phyloP scores from a whole-genome alignment of 176 grass and related monocot genomes.

The Rhynchospora breviuscula region DNA sequence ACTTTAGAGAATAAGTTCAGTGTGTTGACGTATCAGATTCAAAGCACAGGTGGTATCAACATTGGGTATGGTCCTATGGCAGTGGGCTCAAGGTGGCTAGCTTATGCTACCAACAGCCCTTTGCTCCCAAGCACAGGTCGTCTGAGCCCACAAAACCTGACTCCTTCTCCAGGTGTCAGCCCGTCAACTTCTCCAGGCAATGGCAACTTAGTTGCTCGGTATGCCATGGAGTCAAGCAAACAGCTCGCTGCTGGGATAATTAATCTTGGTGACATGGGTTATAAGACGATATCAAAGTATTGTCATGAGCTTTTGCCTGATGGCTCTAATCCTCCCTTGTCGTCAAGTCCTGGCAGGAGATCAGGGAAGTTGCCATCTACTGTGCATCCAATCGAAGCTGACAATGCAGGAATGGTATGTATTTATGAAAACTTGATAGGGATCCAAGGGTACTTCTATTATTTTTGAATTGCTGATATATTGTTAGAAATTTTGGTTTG shows the following conservation, averaged over 20 bases:
- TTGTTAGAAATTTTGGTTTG: slow-evolving; percentile 24
- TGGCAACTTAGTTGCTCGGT: slow-evolving; percentile 95
- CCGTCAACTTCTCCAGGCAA: slow-evolving; percentile 93
- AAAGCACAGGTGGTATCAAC: slow-evolving; percentile 75
- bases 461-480: not conserved
- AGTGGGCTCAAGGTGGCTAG: slow-evolving; percentile 92
- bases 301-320: slow-evolving; percentile 89
- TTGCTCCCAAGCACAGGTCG: slow-evolving; percentile 77
- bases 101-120: slow-evolving; percentile 82
- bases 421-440: slow-evolving; percentile 13
- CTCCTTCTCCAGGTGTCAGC: slow-evolving; percentile 92
- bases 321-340: slow-evolving; percentile 78
- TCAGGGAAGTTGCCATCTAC: slow-evolving; percentile 60
- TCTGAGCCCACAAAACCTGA: slow-evolving; percentile 95
- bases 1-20: slow-evolving; percentile 97
- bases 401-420: slow-evolving; percentile 95
- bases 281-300: slow-evolving; percentile 94
- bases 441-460: slow-evolving; percentile 1
- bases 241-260: slow-evolving; percentile 93
- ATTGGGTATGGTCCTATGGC: slow-evolving; percentile 95
- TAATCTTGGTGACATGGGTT: slow-evolving; percentile 94
- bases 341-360: slow-evolving; percentile 79
- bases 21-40: slow-evolving; percentile 82
- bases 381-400: slow-evolving; percentile 77
- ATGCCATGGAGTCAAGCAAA: slow-evolving; percentile 99